Conservation (phyloP, 2,329 filamentous ascomycete genomes). For the Pseudogymnoascus sp. region DNA sequence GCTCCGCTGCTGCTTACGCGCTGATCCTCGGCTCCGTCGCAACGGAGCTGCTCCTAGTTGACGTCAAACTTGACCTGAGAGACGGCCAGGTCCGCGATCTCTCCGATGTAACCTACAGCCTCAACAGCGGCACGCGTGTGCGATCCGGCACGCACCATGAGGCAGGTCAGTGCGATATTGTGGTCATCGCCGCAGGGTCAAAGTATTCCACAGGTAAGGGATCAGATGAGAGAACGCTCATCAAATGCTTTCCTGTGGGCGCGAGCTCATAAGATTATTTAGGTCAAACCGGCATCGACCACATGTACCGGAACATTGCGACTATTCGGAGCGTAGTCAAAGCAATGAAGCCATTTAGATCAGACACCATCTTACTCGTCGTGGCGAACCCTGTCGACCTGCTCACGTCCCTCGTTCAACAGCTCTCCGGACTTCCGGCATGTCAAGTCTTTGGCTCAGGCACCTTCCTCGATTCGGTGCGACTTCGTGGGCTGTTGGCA, state of each 20-base stretch:
- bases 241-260: too few species aligned
- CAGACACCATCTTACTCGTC: conserved; percentile 42
- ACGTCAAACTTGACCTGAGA: conserved; percentile 39
- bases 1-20: conserved; percentile 43
- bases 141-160: conserved; percentile 39
- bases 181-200: conserved; percentile 48
- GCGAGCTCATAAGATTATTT: not conserved
- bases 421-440: conserved; percentile 40
- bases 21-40: conserved; percentile 44
- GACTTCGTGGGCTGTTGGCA: conserved; percentile 40
- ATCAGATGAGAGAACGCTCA: too few species aligned
- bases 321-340: conserved; percentile 42
- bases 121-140: conserved; percentile 33
- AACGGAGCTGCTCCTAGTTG: conserved; percentile 46
- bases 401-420: conserved; percentile 42
- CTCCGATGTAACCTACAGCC: conserved; percentile 41
- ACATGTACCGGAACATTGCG: conserved; percentile 41
- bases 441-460: conserved; percentile 46
- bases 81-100: conserved; percentile 47
- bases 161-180: conserved; percentile 46
- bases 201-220: conserved; percentile 35
- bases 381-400: conserved; percentile 51
- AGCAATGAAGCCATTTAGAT: conserved; percentile 41
- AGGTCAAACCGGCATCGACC: conserved; percentile 39
- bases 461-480: conserved; percentile 45